phyloP scores from a whole-genome alignment of 495 filamentous ascomycete genomes.

The Massariosphaeria phaeospora region DNA sequence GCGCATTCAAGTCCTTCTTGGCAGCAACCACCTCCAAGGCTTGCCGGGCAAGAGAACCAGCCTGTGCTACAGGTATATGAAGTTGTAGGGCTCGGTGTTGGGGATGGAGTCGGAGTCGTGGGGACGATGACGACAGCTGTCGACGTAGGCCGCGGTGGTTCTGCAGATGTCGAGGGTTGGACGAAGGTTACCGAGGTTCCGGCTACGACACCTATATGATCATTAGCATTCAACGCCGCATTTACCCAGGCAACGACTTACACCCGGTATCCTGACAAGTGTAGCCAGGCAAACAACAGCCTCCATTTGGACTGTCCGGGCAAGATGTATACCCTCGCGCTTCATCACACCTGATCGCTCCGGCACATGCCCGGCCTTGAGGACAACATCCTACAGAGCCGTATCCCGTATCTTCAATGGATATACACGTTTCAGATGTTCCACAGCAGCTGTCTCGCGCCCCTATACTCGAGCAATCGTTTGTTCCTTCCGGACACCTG shows the following conservation, averaged over 20 bases:
- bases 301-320: conserved; percentile 63
- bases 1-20: conserved; percentile 38
- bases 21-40: conserved; percentile 43
- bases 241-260: no score
- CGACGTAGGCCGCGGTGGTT: conserved; percentile 1
- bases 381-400: conserved; percentile 87
- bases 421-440: conserved; percentile 59
- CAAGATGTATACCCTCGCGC: conserved; percentile 60
- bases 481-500: conserved; percentile 67
- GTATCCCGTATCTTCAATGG: conserved; percentile 65
- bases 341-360: conserved; percentile 57
- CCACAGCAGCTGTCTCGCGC: conserved; percentile 74
- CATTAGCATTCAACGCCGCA: no score
- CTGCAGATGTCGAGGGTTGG: conserved; percentile 8
- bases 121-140: conserved; percentile 29
- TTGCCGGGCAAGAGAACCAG: conserved; percentile 48
- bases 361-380: conserved; percentile 61
- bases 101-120: conserved; percentile 43
- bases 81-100: conserved; percentile 29
- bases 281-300: conserved; percentile 82
- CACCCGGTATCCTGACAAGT: conserved; percentile 77
- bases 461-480: conserved; percentile 61
- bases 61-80: conserved; percentile 50
- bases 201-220: conserved; percentile 19
- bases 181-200: conserved; percentile 24